Base-by-base conservation (phyloP, 2,329 filamentous ascomycete genomes). In the Calonectria pauciramosa region DNA sequence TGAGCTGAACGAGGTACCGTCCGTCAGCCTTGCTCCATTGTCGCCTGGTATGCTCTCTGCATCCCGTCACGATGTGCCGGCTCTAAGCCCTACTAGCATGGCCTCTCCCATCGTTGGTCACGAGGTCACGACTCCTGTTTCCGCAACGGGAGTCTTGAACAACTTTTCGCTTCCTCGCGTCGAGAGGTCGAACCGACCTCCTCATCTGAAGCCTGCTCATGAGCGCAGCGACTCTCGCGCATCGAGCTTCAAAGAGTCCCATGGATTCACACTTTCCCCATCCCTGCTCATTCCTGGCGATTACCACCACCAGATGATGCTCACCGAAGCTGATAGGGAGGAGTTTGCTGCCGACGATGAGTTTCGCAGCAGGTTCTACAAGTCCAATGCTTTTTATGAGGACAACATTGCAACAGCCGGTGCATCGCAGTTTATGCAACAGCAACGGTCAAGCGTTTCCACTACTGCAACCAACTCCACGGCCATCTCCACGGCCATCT, bases 221-320 rank as follows among this genome's bases (percentile, higher is more conserved):
- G 23, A 56, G 16, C 86, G 86, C 65, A 86, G 83, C 38, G 83
- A 84, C 32, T 91, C 91, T 4, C 86, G 87, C 18, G 86, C 87
- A 0, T 89, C 88, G 2, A 91, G 87, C 80, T 92, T 91, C 81
- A 89, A 89, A 78, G 91, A 93, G 81, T 89, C 88, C 0, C 89
- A 92, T 71, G 90, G 89, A 18, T 92, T 92, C 80, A 88, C 86
- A 52, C 83, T 93, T 41, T 93, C 91, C 10, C 91, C 92, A 0
- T 90, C 90, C 4, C 86, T 93, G n/a, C 86, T 93, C 65, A 91
- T 93, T 68, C 91, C 92, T 16, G 83, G 86, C 60, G 91, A 93
- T 67, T 92, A 89, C 77, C 88, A 90, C 68, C 87, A 89, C 75
- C 87, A 91, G 77, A 89, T 92, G 86, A 81, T 89, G 51, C 74